Conservation (phyloP, 2,329 filamentous ascomycete genomes). For the Thelonectria discophora region DNA sequence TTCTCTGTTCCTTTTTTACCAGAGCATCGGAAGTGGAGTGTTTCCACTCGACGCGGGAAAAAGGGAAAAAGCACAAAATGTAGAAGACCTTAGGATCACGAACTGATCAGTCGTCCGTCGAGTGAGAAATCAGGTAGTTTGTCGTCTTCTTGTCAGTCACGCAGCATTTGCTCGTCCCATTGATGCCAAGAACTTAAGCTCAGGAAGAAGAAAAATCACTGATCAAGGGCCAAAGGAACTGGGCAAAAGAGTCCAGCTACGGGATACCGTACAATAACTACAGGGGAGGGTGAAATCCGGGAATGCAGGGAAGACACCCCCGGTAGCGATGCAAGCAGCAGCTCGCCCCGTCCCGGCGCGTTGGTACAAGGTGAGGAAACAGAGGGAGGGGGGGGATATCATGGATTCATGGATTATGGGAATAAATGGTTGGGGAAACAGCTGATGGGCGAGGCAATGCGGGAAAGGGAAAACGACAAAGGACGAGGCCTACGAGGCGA, state of each 20-base stretch:
- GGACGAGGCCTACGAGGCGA: not conserved
- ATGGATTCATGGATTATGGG: conserved; percentile 20
- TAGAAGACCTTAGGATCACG: too few relatives aligned
- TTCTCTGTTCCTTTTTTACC: not conserved
- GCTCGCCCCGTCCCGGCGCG: conserved; percentile 26
- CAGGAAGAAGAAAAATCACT: not conserved
- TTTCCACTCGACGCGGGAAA: not conserved
- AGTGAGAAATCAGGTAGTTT: conserved; percentile 3
- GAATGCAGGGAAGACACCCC: conserved; percentile 18
- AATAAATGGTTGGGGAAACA: conserved; percentile 22
- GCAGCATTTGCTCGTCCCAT: too few relatives aligned
- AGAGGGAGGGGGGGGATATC: conserved; percentile 12
- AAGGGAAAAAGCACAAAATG: not conserved
- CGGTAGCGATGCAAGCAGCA: conserved; percentile 24
- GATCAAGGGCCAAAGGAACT: not conserved
- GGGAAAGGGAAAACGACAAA: not conserved
- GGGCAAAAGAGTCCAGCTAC: too few relatives aligned
- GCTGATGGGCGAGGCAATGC: conserved; percentile 10
- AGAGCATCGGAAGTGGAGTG: conserved; percentile 11
- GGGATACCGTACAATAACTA: too few relatives aligned
- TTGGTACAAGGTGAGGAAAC: conserved; percentile 28
- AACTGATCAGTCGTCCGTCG: not conserved
- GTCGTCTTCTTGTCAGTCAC: not conserved
- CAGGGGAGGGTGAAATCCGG: conserved; percentile 7
- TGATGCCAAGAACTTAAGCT: too few relatives aligned